Evolutionary conservation across 2,329 filamentous ascomycete genomes (phyloP), one percentile per base, ranked within the genome.

Genomic region (Colletotrichum sp.): DNA sequence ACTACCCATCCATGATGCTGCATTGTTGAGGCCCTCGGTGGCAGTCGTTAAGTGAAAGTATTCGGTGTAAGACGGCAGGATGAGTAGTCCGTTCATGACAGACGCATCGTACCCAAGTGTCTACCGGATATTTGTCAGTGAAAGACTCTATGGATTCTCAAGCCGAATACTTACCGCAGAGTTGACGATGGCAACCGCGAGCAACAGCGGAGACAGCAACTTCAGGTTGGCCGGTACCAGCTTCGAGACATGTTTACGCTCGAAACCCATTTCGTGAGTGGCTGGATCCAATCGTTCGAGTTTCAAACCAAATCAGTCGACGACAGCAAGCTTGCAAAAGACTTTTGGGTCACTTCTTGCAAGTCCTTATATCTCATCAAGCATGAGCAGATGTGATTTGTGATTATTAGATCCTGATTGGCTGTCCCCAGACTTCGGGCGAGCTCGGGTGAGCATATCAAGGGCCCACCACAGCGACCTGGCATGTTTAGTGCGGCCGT

Each of bases 81-180:
- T 91, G 74, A 91, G 90, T 28, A 92, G 84, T 0, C 89, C 89
- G 75, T 91, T 91, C 82, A 91, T 84, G 83, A 91, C 89, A 4
- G 88, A 90, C 3, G 86, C 86, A 72, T 90, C 88, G 69, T 88
- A 88, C 28, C 86, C 84, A 34, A 76, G 69, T 16, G 72, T 75
- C 72, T 75, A 28, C 18, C n/a, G 2, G 7, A 0, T 49, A 3
- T 36, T 2, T 8, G 24, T 68, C 30, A 26, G 64, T 3, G 4
- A 1, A 52, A 52, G 6, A 30, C 8, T 32, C 26, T 21, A 2
- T 44, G 4, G 2, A 1, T 5, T 24, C 1, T 16, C 1, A 18
- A 18, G 13, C 2, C 26, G 6, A 6, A 3, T 18, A 44, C 72
- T 28, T 39, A 75, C 72, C 16, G 72, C 69, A 16, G 72, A 75